Evolutionary conservation across 495 filamentous ascomycete genomes (phyloP).

Genomic region (Annulohypoxylon moriforme): DNA sequence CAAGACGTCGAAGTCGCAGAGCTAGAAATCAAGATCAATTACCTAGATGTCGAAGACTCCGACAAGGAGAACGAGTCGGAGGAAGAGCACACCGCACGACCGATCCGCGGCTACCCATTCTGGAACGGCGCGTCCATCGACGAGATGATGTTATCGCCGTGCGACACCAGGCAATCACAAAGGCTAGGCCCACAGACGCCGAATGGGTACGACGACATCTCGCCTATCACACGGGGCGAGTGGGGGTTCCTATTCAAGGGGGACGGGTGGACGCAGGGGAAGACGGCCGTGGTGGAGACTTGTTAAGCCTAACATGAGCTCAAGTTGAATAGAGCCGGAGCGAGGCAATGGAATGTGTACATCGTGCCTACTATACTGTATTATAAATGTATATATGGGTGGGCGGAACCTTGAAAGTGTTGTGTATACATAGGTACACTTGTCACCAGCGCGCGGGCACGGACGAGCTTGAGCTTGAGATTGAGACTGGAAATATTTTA

Average conservation of each 20-base stretch:
- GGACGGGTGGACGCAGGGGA: constrained; percentile 52
- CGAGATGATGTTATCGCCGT: constrained; percentile 45
- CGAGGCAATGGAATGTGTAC: constrained; percentile 3
- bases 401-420: too few relatives aligned
- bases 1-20: not conserved
- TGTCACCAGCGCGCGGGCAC: not conserved
- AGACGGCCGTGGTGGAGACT: constrained; percentile 54
- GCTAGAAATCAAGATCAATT: constrained; percentile 34
- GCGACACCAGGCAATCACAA: constrained; percentile 35
- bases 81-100: constrained; percentile 56
- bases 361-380: not conserved
- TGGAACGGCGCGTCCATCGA: constrained; percentile 51
- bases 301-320: constrained; percentile 33
- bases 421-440: not conserved
- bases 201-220: constrained; percentile 66
- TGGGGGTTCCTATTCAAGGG: constrained; percentile 66
- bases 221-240: constrained; percentile 64
- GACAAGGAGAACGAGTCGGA: not conserved
- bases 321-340: not conserved
- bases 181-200: constrained; percentile 59
- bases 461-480: too few relatives aligned
- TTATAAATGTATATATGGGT: not conserved
- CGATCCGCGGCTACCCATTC: constrained; percentile 36
- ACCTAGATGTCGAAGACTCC: not conserved
- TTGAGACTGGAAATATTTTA: not conserved